These are phyloP conservation scores for Apiospora marii DNA, from an alignment of 2,329 filamentous ascomycete genomes.

Conservation along the genomic window DNA sequence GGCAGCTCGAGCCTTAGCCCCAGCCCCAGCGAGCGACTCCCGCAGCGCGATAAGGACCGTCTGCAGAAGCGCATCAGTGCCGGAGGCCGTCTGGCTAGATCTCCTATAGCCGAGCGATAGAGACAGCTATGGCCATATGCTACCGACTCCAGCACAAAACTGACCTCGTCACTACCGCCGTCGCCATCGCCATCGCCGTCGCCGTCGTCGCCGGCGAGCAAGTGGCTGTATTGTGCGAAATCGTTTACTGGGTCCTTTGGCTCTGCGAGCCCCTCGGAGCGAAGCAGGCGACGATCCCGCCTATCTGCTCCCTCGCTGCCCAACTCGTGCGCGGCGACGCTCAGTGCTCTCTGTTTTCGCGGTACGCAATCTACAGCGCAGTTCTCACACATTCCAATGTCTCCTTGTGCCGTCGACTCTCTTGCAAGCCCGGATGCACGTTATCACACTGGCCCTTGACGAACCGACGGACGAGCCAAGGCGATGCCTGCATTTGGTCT, in stretches of 20 bases:
- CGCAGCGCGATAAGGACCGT: constrained; percentile 70
- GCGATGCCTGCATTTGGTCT: too few relatives aligned
- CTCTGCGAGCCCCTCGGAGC: background rate
- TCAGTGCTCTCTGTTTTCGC: constrained; percentile 15
- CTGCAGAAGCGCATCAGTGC: constrained; percentile 83
- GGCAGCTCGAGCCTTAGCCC: constrained; percentile 52
- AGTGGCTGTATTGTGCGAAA: constrained; percentile 12
- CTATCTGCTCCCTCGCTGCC: constrained; percentile 4
- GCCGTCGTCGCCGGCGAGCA: background rate
- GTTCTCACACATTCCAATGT: constrained; percentile 4
- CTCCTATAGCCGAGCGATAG: constrained; percentile 64
- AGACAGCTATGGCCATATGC: constrained; percentile 41
- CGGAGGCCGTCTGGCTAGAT: constrained; percentile 74
- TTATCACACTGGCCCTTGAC: background rate
- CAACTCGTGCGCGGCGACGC: constrained; percentile 16
- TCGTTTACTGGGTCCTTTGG: constrained; percentile 1
- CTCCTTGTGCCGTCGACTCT: constrained; percentile 12
- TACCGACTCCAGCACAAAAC: background rate
- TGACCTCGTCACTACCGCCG: constrained; percentile 28
- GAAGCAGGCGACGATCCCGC: constrained; percentile 8
- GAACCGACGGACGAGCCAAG: background rate
- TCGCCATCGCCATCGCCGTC: background rate
- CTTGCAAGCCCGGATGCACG: background rate
- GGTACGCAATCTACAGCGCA: constrained; percentile 3
- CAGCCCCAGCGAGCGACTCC: constrained; percentile 53